Conservation (phyloP, 129 eudicot genomes). For the Centaurea solstitialis region DNA sequence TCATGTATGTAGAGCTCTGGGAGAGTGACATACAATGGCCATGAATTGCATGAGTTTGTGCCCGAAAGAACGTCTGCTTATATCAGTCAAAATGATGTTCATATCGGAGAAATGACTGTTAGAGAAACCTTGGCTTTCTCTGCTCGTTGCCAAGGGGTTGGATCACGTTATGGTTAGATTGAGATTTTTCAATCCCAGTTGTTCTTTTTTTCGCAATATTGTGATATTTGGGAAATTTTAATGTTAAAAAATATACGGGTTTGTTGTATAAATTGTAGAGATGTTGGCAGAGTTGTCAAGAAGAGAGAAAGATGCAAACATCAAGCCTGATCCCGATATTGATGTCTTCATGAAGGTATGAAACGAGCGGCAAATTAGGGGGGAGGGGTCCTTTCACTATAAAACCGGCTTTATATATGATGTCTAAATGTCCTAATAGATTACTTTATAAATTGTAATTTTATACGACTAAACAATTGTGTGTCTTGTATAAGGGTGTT, state of each 20-base stretch:
- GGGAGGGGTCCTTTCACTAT: background rate
- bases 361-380: background rate
- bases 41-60: constrained; percentile 67
- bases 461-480: background rate
- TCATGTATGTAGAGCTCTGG: constrained; percentile 48
- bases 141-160: constrained; percentile 89
- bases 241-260: background rate
- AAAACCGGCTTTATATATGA: no score
- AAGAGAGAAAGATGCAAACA: constrained; percentile 71
- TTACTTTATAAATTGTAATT: background rate
- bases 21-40: constrained; percentile 80
- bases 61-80: constrained; percentile 91
- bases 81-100: constrained; percentile 86
- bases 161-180: constrained; percentile 72
- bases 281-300: constrained; percentile 79
- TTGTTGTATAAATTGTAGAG: constrained; percentile 41
- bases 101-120: constrained; percentile 90
- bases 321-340: constrained; percentile 81
- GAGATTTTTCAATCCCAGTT: background rate
- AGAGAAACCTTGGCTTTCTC: constrained; percentile 89
- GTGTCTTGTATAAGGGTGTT: background rate
- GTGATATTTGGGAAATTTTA: background rate
- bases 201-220: background rate
- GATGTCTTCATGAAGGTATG: constrained; percentile 82
- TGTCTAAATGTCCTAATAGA: background rate